Evolutionary conservation across 345 rosid genomes (phyloP), one percentile per base, ranked within the genome.

Genomic region (Euclidium syriacum): DNA sequence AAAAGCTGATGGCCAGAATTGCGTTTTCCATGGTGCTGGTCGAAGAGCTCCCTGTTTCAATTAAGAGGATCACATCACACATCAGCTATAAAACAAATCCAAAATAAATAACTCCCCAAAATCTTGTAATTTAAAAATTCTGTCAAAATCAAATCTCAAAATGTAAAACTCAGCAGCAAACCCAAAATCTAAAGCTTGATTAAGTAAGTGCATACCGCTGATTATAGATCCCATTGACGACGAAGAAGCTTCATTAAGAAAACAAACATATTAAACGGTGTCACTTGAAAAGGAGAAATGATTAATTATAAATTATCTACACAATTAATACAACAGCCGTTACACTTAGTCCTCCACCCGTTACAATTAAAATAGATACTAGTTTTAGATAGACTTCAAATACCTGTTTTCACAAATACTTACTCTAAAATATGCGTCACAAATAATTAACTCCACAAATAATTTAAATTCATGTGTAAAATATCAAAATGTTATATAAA

Each of bases 41-140:
- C 9, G 64, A 63, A 3, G 35, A 51, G 61, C 43, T 63, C 64
- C 30, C 74, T 63, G 70, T 23, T 71, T 63, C 59, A 63, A 16
- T n/a, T 30, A 8, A 50, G 17, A 63, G 12, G 7, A 17, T 38
- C 62, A 33, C 46, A n/a, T n/a, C n/a, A n/a, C n/a, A n/a, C 12
- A 33, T 34, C 10, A 25, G 15, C 24, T 14, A 59, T 4, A 29
- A 30, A 27, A 38, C 27, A 20, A 9, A 14, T 27, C 30, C 25
- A 0, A 42, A n/a, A n/a, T n/a, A n/a, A n/a, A n/a, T n/a, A n/a
- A n/a, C n/a, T n/a, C n/a, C n/a, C n/a, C n/a, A n/a, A n/a, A n/a
- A n/a, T n/a, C n/a, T n/a, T n/a, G n/a, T n/a, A n/a, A n/a, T n/a
- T n/a, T n/a, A n/a, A n/a, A n/a, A n/a, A n/a, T n/a, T n/a, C n/a